Evolutionary conservation across 164 flowering plant species (phyloP).

Genomic region (Buxus sempervirens): DNA sequence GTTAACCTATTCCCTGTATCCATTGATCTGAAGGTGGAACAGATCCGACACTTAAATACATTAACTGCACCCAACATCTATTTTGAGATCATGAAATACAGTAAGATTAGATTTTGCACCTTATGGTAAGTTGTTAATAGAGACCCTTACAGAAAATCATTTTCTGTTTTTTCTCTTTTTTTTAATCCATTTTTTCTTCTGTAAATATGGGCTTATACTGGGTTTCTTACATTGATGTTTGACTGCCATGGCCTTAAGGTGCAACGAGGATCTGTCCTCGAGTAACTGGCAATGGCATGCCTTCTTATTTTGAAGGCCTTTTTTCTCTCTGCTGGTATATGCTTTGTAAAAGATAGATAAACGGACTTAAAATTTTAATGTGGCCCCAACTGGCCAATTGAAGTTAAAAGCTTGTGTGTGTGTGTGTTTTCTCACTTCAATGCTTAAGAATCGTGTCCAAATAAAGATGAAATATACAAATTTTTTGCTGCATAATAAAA

Average conservation of each 20-base stretch:
- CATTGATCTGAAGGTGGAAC: too few relatives aligned
- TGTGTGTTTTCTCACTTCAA: too few relatives aligned
- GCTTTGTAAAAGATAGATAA: background rate
- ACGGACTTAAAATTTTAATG: background rate
- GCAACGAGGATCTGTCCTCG: background rate
- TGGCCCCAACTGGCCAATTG: background rate
- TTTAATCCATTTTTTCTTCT: background rate
- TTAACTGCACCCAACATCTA: too few relatives aligned
- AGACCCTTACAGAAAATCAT: too few relatives aligned
- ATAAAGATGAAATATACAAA: too few relatives aligned
- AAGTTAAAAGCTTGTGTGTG: background rate
- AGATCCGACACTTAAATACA: too few relatives aligned
- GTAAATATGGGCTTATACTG: background rate
- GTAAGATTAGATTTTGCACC: too few relatives aligned
- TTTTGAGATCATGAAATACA: too few relatives aligned
- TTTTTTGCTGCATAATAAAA: background rate
- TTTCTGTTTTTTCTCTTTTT: background rate
- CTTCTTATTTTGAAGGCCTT: background rate
- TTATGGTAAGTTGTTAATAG: too few relatives aligned
- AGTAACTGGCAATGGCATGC: background rate
- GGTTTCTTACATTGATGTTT: background rate
- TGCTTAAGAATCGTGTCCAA: too few relatives aligned
- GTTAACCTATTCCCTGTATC: too few relatives aligned
- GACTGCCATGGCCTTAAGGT: background rate
- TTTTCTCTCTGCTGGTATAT: background rate